These are phyloP conservation scores for Penicillium flavigenum DNA, from an alignment of 495 filamentous ascomycete species.

Conservation along the genomic window DNA sequence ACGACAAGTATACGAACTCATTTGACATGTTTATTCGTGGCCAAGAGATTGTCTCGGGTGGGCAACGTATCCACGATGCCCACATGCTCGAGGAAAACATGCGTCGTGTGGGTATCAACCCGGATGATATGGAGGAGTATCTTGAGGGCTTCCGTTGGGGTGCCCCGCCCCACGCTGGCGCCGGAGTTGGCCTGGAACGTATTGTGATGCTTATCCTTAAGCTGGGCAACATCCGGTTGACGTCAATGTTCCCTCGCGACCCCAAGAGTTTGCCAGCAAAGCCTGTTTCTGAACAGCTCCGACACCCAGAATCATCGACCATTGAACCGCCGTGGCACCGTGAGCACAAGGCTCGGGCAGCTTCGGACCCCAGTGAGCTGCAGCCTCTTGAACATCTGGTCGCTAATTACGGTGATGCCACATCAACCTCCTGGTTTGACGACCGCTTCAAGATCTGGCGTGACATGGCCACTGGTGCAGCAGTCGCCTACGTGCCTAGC, in stretches of 20 bases:
- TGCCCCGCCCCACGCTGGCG: conserved; percentile 85
- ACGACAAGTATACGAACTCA: conserved; percentile 76
- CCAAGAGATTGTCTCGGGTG: conserved; percentile 88
- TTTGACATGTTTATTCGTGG: conserved; percentile 95
- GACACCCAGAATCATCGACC: conserved; percentile 78
- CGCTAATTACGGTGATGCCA: conserved; percentile 86
- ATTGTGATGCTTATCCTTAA: conserved; percentile 80
- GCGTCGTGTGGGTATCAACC: conserved; percentile 71
- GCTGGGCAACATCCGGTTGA: conserved; percentile 84
- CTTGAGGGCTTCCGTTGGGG: conserved; percentile 85
- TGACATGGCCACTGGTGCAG: conserved; percentile 71
- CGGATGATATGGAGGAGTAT: conserved; percentile 79
- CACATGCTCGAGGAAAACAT: conserved; percentile 73
- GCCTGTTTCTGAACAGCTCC: conserved; percentile 51
- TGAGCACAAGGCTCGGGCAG: conserved; percentile 40
- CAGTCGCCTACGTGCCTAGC: conserved; percentile 72
- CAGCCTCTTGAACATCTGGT: conserved; percentile 78
- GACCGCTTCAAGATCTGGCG: conserved; percentile 81
- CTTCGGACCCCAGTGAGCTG: conserved; percentile 49
- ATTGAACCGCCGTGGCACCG: conserved; percentile 60
- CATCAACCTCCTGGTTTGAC: conserved; percentile 85
- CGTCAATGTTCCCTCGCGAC: conserved; percentile 80
- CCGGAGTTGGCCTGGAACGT: conserved; percentile 86
- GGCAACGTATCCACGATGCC: conserved; percentile 86
- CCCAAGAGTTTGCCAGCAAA: conserved; percentile 73